phyloP scores from a whole-genome alignment of 75 land plant species.

The Pinus taeda region DNA sequence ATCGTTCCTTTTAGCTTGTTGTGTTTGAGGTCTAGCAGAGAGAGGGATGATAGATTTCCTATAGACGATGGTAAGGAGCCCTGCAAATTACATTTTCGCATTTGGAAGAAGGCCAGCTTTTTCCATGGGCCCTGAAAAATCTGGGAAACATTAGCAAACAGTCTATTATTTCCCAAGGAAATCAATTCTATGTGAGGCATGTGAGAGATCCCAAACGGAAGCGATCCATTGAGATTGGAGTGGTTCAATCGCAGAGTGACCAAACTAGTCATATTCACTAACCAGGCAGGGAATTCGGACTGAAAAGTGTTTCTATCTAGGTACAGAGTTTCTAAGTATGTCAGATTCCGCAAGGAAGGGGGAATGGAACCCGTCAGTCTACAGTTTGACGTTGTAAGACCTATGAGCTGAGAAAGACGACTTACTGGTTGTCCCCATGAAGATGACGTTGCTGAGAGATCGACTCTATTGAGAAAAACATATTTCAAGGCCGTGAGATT shows the following conservation, averaged over 20 bases:
- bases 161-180: too few relatives aligned
- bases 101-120: too few relatives aligned
- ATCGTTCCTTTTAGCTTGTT: constrained; percentile 12
- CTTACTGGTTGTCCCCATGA: background rate
- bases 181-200: too few relatives aligned
- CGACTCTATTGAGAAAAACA: background rate
- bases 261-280: background rate
- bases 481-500: background rate
- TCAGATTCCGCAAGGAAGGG: constrained; percentile 2
- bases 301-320: constrained; percentile 9
- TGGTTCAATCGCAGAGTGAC: background rate
- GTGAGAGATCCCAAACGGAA: too few relatives aligned
- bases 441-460: background rate
- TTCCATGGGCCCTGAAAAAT: too few relatives aligned
- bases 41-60: constrained; percentile 2
- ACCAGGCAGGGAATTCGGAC: background rate
- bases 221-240: background rate
- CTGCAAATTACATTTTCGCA: background rate
- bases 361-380: constrained; percentile 16
- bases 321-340: constrained; percentile 11
- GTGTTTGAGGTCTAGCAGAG: background rate
- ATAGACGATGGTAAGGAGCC: background rate
- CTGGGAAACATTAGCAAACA: too few relatives aligned
- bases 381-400: background rate
- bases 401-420: background rate